Evolutionary conservation across 2,329 filamentous ascomycete species (phyloP).

Genomic region (Exophiala lecanii-corni): DNA sequence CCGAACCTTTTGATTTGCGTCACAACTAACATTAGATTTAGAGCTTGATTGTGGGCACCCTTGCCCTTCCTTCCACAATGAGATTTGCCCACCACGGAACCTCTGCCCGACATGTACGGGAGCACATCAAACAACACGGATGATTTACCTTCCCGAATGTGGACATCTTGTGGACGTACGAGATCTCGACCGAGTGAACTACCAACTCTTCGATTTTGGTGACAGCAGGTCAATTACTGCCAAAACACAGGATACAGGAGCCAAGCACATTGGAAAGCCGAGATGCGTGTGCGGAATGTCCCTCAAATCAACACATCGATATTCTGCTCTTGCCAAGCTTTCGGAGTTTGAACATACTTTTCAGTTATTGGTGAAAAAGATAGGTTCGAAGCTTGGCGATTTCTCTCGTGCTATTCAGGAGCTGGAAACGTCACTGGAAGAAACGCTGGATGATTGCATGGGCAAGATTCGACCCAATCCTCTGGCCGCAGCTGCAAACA

Average conservation of each 20-base stretch:
- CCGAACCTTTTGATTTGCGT: too few relatives aligned
- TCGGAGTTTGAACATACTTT: constrained; percentile 14
- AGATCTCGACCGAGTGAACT: constrained; percentile 17
- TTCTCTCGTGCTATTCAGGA: constrained; percentile 20
- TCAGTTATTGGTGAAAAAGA: constrained; percentile 24
- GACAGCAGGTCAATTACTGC: constrained; percentile 6
- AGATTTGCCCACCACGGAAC: constrained; percentile 11
- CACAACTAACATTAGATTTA: too few relatives aligned
- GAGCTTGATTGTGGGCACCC: constrained; percentile 20
- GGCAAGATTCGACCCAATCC: constrained; percentile 26
- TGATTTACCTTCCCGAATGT: constrained; percentile 18
- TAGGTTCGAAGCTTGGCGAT: constrained; percentile 22
- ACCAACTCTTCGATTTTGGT: constrained; percentile 1
- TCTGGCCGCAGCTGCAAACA: constrained; percentile 25
- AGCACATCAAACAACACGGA: background rate
- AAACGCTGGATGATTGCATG: constrained; percentile 20
- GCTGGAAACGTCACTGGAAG: constrained; percentile 15
- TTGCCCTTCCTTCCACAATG: constrained; percentile 21
- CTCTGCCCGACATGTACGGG: constrained; percentile 19
- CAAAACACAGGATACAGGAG: background rate
- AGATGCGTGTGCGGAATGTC: constrained; percentile 23
- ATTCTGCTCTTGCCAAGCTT: constrained; percentile 20
- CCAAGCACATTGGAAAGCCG: constrained; percentile 5
- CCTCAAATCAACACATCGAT: constrained; percentile 19
- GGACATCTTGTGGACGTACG: constrained; percentile 16